phyloP scores from a whole-genome alignment of 2,329 filamentous ascomycete genomes.

The Diaporthe sp. region DNA sequence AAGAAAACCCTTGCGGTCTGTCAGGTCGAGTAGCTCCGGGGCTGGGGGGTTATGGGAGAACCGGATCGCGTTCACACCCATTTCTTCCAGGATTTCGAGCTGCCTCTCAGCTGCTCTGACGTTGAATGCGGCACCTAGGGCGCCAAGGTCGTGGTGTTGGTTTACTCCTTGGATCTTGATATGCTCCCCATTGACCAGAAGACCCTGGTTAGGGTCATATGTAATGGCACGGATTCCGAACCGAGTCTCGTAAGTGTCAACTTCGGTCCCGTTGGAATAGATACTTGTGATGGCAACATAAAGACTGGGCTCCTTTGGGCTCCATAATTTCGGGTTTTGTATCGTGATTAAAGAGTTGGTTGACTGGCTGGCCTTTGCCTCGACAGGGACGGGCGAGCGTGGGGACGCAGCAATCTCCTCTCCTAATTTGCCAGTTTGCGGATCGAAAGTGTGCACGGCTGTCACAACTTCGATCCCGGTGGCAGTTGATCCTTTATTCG shows the following conservation, averaged over 20 bases:
- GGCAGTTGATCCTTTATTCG: constrained; percentile 56
- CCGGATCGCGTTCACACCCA: constrained; percentile 65
- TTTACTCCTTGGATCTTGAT: constrained; percentile 62
- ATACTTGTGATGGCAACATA: constrained; percentile 63
- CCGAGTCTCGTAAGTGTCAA: constrained; percentile 63
- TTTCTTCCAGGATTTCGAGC: constrained; percentile 62
- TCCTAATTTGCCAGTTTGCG: constrained; percentile 47
- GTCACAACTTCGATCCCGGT: constrained; percentile 56
- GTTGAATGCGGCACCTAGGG: constrained; percentile 66
- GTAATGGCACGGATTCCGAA: constrained; percentile 64
- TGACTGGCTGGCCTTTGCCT: constrained; percentile 50
- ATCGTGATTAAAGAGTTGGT: constrained; percentile 54
- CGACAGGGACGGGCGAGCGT: constrained; percentile 48
- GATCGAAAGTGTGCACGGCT: constrained; percentile 56
- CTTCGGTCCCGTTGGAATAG: constrained; percentile 42
- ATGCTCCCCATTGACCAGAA: constrained; percentile 61
- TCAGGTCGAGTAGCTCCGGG: constrained; percentile 63
- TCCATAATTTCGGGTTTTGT: constrained; percentile 61
- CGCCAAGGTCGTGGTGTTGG: constrained; percentile 66
- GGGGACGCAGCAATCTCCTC: constrained; percentile 53
- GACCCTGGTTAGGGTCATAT: constrained; percentile 57
- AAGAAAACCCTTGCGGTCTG: constrained; percentile 64
- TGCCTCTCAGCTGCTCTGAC: constrained; percentile 62
- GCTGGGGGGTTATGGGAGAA: constrained; percentile 69
- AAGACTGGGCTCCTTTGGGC: constrained; percentile 63